These are phyloP conservation scores for Phaeosphaeriaceae sp. DNA, from an alignment of 2,329 filamentous ascomycete species.

Conservation along the genomic window DNA sequence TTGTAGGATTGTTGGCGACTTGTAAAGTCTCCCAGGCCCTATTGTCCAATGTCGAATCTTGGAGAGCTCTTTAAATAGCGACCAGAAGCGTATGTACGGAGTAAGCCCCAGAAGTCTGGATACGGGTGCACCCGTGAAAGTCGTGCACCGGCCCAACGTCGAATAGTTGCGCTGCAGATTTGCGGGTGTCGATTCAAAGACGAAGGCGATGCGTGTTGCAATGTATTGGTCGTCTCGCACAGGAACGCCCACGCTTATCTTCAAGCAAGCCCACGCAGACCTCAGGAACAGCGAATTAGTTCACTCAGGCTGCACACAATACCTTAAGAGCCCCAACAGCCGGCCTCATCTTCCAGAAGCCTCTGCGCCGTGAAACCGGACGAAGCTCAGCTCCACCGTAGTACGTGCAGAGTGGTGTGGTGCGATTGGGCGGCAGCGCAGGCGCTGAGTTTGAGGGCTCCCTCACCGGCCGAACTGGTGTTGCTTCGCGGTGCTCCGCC, in stretches of 20 bases:
- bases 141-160: background rate
- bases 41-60: too few relatives aligned
- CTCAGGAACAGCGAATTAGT: too few relatives aligned
- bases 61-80: too few relatives aligned
- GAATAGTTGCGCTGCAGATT: background rate
- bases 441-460: slow-evolving; percentile 8
- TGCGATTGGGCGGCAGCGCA: slow-evolving; percentile 21
- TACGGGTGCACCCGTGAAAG: background rate
- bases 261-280: background rate
- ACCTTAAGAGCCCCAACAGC: slow-evolving; percentile 2
- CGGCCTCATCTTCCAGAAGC: slow-evolving; percentile 14
- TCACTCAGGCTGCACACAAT: slow-evolving; percentile 6
- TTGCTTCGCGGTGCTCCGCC: slow-evolving; percentile 21
- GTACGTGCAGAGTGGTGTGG: slow-evolving; percentile 13
- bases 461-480: slow-evolving; percentile 11
- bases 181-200: background rate
- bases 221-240: background rate
- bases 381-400: slow-evolving; percentile 21
- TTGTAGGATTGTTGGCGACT: background rate
- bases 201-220: background rate
- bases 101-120: background rate
- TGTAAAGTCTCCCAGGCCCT: too few relatives aligned
- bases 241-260: background rate
- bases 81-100: background rate
- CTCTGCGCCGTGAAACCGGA: slow-evolving; percentile 18